Percentiles rank a stretch among this genome's conserved stretches.
phyloP scores from a whole-genome alignment of 2,329 filamentous ascomycete species.

The Aspergillus brasiliensis region DNA sequence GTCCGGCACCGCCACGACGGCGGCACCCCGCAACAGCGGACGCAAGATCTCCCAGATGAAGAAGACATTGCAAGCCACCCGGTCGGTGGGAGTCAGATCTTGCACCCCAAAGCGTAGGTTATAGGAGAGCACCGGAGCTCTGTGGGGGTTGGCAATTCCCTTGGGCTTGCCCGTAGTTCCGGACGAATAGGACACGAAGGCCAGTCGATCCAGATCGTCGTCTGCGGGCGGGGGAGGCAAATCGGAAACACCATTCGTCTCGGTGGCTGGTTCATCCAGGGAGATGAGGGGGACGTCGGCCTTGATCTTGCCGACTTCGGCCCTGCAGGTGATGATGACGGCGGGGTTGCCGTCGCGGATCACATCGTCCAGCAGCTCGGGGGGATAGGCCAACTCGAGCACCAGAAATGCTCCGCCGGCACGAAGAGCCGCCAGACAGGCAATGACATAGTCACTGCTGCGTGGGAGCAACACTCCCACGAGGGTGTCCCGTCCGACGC shows the following conservation, averaged over 20 bases:
- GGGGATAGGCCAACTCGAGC: constrained; percentile 76
- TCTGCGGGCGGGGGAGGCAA: constrained; percentile 59
- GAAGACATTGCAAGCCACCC: constrained; percentile 86
- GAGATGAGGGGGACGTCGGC: constrained; percentile 62
- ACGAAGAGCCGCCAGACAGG: constrained; percentile 74
- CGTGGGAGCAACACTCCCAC: constrained; percentile 76
- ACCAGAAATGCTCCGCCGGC: constrained; percentile 80
- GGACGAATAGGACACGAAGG: constrained; percentile 80
- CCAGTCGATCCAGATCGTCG: constrained; percentile 71
- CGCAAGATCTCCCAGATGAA: constrained; percentile 85
- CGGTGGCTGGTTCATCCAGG: constrained; percentile 55
- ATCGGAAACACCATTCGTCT: constrained; percentile 44
- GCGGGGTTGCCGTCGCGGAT: constrained; percentile 72
- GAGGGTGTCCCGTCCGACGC: constrained; percentile 71
- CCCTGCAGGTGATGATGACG: constrained; percentile 68
- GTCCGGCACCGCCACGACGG: constrained; percentile 74
- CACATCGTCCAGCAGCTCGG: constrained; percentile 72
- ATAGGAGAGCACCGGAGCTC: constrained; percentile 73
- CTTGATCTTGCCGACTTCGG: constrained; percentile 67
- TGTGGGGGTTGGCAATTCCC: constrained; percentile 77
- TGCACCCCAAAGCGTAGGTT: constrained; percentile 70
- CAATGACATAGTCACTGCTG: constrained; percentile 77
- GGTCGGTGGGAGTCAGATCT: constrained; percentile 70
- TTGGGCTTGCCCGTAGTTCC: constrained; percentile 79
- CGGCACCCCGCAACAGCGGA: constrained; percentile 73